phyloP scores from a whole-genome alignment of 2,329 filamentous ascomycete genomes.

The Colletotrichum trifolii region DNA sequence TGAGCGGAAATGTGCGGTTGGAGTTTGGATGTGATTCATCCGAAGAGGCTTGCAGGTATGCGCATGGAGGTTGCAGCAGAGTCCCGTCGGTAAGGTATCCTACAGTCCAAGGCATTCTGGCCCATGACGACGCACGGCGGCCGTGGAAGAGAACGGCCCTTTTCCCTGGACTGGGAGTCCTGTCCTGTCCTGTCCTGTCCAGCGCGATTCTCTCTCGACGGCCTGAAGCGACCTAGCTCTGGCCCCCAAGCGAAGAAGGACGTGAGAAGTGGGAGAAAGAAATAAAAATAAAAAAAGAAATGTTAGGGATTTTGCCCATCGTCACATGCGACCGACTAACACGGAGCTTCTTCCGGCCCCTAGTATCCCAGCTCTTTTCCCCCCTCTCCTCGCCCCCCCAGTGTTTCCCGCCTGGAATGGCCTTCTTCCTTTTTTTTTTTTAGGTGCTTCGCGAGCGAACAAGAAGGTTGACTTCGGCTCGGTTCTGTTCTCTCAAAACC shows the following conservation, averaged over 20 bases:
- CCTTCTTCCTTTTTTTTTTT: not conserved
- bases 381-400: constrained; percentile 6
- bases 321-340: constrained; percentile 10
- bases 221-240: constrained; percentile 1
- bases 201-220: too few relatives aligned
- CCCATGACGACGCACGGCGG: too few relatives aligned
- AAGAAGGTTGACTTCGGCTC: not conserved
- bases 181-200: too few relatives aligned
- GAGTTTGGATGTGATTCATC: too few relatives aligned
- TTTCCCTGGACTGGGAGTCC: too few relatives aligned
- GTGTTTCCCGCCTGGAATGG: not conserved
- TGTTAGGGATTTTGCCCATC: not conserved
- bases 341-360: constrained; percentile 21
- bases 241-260: not conserved
- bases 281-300: too few relatives aligned
- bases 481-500: constrained; percentile 9
- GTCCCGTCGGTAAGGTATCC: not conserved
- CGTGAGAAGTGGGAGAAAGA: too few relatives aligned
- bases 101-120: not conserved
- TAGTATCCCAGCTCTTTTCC: constrained; percentile 2
- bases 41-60: constrained; percentile 6
- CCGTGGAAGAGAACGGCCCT: too few relatives aligned
- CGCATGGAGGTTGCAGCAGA: not conserved
- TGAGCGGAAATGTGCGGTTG: too few relatives aligned
- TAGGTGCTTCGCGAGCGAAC: not conserved